Base-by-base conservation (phyloP, 805 yeast genomes). In the Candida easanensis region DNA sequence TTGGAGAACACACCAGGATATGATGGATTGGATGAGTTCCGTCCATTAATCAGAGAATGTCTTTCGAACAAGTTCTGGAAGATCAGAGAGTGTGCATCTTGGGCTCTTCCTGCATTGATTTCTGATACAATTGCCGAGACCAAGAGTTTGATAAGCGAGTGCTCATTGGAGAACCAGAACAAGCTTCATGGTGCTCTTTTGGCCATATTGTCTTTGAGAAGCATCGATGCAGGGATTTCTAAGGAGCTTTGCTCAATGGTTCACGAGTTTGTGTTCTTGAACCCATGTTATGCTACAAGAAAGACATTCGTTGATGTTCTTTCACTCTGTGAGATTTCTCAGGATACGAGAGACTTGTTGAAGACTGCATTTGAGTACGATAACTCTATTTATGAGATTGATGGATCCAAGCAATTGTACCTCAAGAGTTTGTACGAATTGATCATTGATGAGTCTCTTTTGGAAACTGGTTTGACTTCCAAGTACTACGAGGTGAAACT, bases 1-100 rank as follows among this genome's bases (percentile, higher is more conserved):
- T 60, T 91, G 41, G 83, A 83, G 42, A 77, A 80, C 5, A 77
- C 82, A 0, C 73, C 77, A 3, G 79, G 77, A 0, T 73, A 74
- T 44, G 69, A 66, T 34, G 82, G 79, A 0, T 57, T 84, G 38
- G 64, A 63, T 7, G 77, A 68, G 5, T 84, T 88, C 53, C 64
- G 69, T 37, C 71, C 73, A 0, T 60, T 75, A 17, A 63, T 87
- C 14, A 51, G 68, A 20, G 40, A 54, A 16, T 73, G 83, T 48
- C 64, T 90, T 23, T 66, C 67, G 0, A 76, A 79, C 46, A 63
- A 62, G 33, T 68, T 73, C 42, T 91, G 96, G 96, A 88, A 88
- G 54, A 74, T 93, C 8, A 74, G 99, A 49, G 97, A 90, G 57
- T 77, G 87, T 77, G 85, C 96, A 0, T 87, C 96, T 0, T 72